A percentile compares a stretch with the other conserved stretches of the same genome.
These are phyloP conservation scores for Diutina siamensis DNA, from an alignment of 1,139 yeast species.

Conservation along the genomic window DNA sequence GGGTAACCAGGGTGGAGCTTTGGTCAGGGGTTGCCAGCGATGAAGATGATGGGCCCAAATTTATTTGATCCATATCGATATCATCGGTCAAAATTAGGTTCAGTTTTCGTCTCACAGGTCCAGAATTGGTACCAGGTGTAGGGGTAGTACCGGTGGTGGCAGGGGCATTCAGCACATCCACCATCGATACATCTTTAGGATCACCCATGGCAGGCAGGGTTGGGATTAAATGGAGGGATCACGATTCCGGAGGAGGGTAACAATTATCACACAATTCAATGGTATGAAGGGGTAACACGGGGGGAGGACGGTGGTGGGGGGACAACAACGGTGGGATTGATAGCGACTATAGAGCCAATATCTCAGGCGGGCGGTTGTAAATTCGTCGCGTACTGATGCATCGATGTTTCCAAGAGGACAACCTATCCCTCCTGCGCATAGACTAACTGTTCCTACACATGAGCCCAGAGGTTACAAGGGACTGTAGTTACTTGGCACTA, in stretches of 20 bases:
- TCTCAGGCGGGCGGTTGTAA: not conserved
- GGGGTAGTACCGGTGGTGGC: slow-evolving; percentile 8
- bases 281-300: not conserved
- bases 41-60: slow-evolving; percentile 15
- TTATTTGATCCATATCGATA: slow-evolving; percentile 26
- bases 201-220: slow-evolving; percentile 2
- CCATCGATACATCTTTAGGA: slow-evolving; percentile 28
- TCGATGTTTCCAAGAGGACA: not conserved
- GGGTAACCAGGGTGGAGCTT: slow-evolving; percentile 6
- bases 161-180: slow-evolving; percentile 25
- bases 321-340: not conserved
- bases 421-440: no score
- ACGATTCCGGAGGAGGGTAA: no score
- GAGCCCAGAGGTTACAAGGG: no score
- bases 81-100: slow-evolving; percentile 33
- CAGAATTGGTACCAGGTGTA: slow-evolving; percentile 7
- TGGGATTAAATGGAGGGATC: no score
- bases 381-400: not conserved
- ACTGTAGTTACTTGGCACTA: no score
- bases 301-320: not conserved
- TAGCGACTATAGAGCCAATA: not conserved
- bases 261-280: not conserved
- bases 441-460: no score
- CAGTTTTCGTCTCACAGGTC: slow-evolving; percentile 26
- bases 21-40: slow-evolving; percentile 6